Conservation (phyloP, 2,329 filamentous ascomycete species). For the Ophiostoma himal-ulmi region DNA sequence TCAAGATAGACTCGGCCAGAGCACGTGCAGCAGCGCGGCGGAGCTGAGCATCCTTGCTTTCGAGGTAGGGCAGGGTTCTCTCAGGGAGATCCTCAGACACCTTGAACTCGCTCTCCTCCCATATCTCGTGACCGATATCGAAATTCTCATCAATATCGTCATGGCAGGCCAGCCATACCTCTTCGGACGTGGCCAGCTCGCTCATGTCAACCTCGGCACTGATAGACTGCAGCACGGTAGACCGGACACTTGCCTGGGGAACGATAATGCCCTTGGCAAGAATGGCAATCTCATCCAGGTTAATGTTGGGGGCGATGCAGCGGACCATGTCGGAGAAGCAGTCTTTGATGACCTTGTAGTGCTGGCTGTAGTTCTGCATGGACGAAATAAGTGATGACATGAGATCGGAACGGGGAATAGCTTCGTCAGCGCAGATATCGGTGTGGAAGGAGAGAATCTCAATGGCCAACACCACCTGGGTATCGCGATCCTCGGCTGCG, state of each 20-base stretch:
- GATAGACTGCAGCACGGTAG: conserved; percentile 80
- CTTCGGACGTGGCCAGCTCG: conserved; percentile 76
- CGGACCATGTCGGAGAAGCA: conserved; percentile 81
- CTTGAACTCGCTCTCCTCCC: conserved; percentile 85
- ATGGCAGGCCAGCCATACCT: conserved; percentile 90
- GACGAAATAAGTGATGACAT: conserved; percentile 66
- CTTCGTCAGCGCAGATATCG: conserved; percentile 65
- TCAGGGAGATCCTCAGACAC: conserved; percentile 59
- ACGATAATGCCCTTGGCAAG: conserved; percentile 77
- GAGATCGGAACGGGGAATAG: conserved; percentile 70
- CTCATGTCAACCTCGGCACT: conserved; percentile 88
- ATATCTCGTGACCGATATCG: conserved; percentile 78
- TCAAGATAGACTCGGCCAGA: conserved; percentile 65
- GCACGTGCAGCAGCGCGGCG: conserved; percentile 77
- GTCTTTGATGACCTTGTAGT: conserved; percentile 93
- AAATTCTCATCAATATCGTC: conserved; percentile 85
- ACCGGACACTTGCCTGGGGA: conserved; percentile 71
- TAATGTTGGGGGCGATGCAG: conserved; percentile 78
- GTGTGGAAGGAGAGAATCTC: conserved; percentile 90
- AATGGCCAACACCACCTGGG: conserved; percentile 80
- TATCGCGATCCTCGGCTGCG: conserved; percentile 71
- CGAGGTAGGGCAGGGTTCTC: conserved; percentile 70
- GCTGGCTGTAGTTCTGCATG: conserved; percentile 84
- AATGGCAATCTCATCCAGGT: conserved; percentile 61
- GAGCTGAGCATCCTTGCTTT: conserved; percentile 73